A percentile compares a stretch with the other conserved stretches of the same genome.
phyloP scores from a whole-genome alignment of 805 yeast genomes.

The Metschnikowia koreensis region DNA sequence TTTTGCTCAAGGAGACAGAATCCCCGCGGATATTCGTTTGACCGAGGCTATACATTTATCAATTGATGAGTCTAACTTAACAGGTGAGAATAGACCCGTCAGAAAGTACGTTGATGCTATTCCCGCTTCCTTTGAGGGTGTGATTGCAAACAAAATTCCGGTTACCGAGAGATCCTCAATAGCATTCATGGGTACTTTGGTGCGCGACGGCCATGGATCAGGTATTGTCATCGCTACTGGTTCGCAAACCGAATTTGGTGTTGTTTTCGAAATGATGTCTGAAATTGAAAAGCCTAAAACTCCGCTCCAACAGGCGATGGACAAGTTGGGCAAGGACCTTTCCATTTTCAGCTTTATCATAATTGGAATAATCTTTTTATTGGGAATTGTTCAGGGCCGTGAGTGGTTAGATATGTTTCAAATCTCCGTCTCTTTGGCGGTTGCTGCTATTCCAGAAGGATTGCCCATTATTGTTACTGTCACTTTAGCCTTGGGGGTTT shows the following conservation, averaged over 20 bases:
- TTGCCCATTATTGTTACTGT: slow-evolving; percentile 97
- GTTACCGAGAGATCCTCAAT: slow-evolving; percentile 70
- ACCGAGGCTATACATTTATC: slow-evolving; percentile 74
- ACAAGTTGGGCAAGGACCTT: slow-evolving; percentile 86
- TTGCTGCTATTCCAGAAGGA: slow-evolving; percentile 99
- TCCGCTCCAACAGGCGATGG: slow-evolving; percentile 95
- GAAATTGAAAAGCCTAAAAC: slow-evolving; percentile 97
- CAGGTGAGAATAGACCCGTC: slow-evolving; percentile 93
- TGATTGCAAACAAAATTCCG: slow-evolving; percentile 40
- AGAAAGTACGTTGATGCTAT: slow-evolving; percentile 56
- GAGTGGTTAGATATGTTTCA: slow-evolving; percentile 98
- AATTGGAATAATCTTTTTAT: slow-evolving; percentile 85
- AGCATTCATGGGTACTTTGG: slow-evolving; percentile 97
- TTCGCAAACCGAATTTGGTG: slow-evolving; percentile 85
- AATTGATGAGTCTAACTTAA: slow-evolving; percentile 90
- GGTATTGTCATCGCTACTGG: slow-evolving; percentile 95
- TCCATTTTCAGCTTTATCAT: slow-evolving; percentile 81
- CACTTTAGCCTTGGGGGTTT: slow-evolving; percentile 91
- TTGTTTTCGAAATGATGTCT: slow-evolving; percentile 93
- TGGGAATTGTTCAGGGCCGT: slow-evolving; percentile 90
- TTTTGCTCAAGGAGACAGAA: slow-evolving; percentile 88
- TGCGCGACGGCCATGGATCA: slow-evolving; percentile 90
- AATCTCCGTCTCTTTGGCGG: slow-evolving; percentile 94
- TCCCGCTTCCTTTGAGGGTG: slow-evolving; percentile 9
- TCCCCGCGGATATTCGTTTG: slow-evolving; percentile 92